Evolutionary conservation across 306 rosid species (phyloP), one percentile per base, ranked within the genome.

Genomic region (Quercus berberidifolia): DNA sequence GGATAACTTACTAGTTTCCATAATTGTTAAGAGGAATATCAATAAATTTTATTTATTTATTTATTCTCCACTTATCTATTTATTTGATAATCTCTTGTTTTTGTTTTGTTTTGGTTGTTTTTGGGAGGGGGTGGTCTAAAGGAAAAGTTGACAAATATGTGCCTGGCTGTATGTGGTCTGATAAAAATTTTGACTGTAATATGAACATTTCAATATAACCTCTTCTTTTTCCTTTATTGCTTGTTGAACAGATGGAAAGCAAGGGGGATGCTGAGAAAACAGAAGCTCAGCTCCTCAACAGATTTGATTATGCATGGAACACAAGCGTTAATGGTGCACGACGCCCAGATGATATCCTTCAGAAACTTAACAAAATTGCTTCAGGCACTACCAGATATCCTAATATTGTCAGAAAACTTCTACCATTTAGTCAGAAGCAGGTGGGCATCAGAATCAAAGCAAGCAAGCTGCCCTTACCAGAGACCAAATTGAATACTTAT

Each of bases 281-380:
- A 65, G 97, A 94, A 85, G 70, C 76, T 75, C 87, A 71, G 81
- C 88, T 94, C 65, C 98, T 94, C 25, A 76, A 52, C 28, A 88
- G 87, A 81, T 94, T 92, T 81, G 97, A 94, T 85, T 92, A 89
- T 81, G 97, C 97, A 17, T 94, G 98, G 98, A 94, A 91, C 86
- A 60, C 89, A 15, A 70, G 69, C 78, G 67, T 8, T 19, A 94
- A 94, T 73, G 97, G 97, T 46, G 76, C 69, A 31, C 71, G 90
- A 1, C 89, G 93, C 62, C 94, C 85, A 20, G 71, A 80, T 57
- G 98, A 94, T 77, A 84, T 92, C 85, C 76, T 87, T 49, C 62
- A 62, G 49, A 94, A 82, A 83, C 86, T 94, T 13, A 74, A 87
- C 59, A 81, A 82, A 78, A 63, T 81, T 13, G 84, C 94, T 75